Evolutionary conservation across 768 basidiomycete species (phyloP).

Genomic region (Lanmaoa pseudosensibilis): DNA sequence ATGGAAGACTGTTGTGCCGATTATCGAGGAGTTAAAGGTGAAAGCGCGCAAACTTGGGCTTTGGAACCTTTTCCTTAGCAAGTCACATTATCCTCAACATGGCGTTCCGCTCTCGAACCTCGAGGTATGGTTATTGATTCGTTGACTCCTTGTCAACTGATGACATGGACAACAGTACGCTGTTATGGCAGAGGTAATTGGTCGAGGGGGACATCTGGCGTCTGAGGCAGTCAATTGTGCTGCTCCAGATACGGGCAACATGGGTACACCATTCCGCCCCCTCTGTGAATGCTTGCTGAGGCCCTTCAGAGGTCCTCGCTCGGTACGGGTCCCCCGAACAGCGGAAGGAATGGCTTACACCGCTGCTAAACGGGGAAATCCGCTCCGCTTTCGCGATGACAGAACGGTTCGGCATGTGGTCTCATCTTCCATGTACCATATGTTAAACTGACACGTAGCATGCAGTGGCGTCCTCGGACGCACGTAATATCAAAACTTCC

Average conservation of each 20-base stretch:
- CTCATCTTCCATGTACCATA: slow-evolving; percentile 5
- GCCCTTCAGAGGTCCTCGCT: slow-evolving; percentile 83
- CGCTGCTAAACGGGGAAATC: slow-evolving; percentile 89
- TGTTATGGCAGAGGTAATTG: slow-evolving; percentile 95
- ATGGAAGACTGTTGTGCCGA: slow-evolving; percentile 82
- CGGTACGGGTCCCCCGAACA: slow-evolving; percentile 91
- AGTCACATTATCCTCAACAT: slow-evolving; percentile 85
- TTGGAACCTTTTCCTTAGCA: slow-evolving; percentile 98
- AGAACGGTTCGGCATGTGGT: slow-evolving; percentile 70
- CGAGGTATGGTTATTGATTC: slow-evolving; percentile 55
- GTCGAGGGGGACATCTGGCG: slow-evolving; percentile 77
- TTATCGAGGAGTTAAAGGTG: slow-evolving; percentile 81
- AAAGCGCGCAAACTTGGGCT: slow-evolving; percentile 87
- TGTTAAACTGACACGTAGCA: slow-evolving; percentile 2
- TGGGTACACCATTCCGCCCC: slow-evolving; percentile 55
- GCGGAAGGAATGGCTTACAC: slow-evolving; percentile 85
- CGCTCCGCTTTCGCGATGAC: slow-evolving; percentile 98
- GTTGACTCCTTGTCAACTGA: not conserved
- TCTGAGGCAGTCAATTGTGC: slow-evolving; percentile 92
- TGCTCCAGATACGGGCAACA: slow-evolving; percentile 97
- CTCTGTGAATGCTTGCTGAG: not conserved
- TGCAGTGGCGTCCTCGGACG: slow-evolving; percentile 86
- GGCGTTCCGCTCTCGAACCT: slow-evolving; percentile 92
- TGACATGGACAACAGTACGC: slow-evolving; percentile 64
- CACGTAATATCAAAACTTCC: slow-evolving; percentile 90